A percentile compares a stretch with the other conserved stretches of the same genome.
phyloP scores from a whole-genome alignment of 1,284 basidiomycete genomes.

The Microbotryomycetes sp. region DNA sequence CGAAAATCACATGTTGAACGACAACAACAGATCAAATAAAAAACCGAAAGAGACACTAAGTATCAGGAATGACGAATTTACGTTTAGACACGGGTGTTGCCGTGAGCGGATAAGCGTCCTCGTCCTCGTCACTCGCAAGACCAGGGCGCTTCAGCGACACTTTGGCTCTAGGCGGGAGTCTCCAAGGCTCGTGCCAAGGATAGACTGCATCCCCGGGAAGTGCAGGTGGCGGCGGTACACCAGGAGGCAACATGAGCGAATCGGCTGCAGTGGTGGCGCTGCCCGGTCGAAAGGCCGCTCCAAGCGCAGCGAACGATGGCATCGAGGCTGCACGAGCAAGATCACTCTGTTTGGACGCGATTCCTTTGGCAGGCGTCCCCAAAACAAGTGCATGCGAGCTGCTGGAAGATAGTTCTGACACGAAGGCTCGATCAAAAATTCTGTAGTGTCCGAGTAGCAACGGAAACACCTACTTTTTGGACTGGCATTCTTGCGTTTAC shows the following conservation, averaged over 20 bases:
- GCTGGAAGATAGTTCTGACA: slow-evolving; percentile 3
- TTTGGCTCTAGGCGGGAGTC: too few species aligned
- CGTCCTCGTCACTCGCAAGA: background rate
- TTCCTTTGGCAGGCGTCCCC: slow-evolving; percentile 19
- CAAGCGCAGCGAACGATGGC: slow-evolving; percentile 29
- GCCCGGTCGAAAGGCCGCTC: slow-evolving; percentile 26
- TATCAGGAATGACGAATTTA: background rate
- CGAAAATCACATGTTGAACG: too few species aligned
- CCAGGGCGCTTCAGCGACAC: background rate
- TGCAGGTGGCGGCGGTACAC: background rate
- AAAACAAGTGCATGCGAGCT: slow-evolving; percentile 19
- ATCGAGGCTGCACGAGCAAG: slow-evolving; percentile 11
- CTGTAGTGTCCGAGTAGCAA: background rate
- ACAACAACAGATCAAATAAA: too few species aligned
- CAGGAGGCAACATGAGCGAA: background rate
- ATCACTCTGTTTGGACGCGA: slow-evolving; percentile 1
- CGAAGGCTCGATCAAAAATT: background rate
- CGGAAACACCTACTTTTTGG: slow-evolving; percentile 17
- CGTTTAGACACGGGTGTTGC: background rate
- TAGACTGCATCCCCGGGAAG: background rate
- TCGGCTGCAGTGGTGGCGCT: background rate
- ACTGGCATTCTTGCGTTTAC: slow-evolving; percentile 22
- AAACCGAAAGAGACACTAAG: too few species aligned
- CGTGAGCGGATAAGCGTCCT: background rate
- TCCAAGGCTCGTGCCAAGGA: background rate